phyloP scores from a whole-genome alignment of 495 filamentous ascomycete genomes.

The Penicillium bialowiezense region DNA sequence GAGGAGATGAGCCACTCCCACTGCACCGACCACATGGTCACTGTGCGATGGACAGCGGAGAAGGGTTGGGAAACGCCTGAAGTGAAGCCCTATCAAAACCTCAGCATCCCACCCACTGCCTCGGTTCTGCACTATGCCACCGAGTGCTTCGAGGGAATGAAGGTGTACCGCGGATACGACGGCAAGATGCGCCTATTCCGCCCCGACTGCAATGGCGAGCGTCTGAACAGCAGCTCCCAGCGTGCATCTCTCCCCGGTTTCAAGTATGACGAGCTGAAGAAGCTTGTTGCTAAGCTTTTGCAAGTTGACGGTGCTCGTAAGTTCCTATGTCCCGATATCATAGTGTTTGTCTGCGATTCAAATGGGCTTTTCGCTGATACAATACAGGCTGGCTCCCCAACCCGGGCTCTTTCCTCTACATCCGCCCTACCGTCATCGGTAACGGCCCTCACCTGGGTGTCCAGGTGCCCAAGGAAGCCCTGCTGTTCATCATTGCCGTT shows the following conservation, averaged over 20 bases:
- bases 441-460: constrained; percentile 77
- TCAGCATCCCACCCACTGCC: constrained; percentile 79
- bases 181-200: constrained; percentile 83
- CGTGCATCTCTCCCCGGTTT: constrained; percentile 79
- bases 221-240: constrained; percentile 67
- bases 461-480: constrained; percentile 74
- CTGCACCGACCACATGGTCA: constrained; percentile 92
- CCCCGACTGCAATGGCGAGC: constrained; percentile 69
- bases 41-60: constrained; percentile 61
- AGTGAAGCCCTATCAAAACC: constrained; percentile 74
- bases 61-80: constrained; percentile 76
- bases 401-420: constrained; percentile 66
- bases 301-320: constrained; percentile 45
- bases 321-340: constrained; percentile 14
- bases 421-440: constrained; percentile 82
- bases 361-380: constrained; percentile 6
- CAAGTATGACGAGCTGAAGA: constrained; percentile 65
- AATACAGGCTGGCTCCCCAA: constrained; percentile 72
- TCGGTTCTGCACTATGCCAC: constrained; percentile 89
- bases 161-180: constrained; percentile 80
- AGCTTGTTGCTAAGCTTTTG: constrained; percentile 67
- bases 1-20: constrained; percentile 51
- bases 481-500: constrained; percentile 76
- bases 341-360: neutral
- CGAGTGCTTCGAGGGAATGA: constrained; percentile 90